Evolutionary conservation across 2,329 filamentous ascomycete genomes (phyloP), one percentile per base, ranked within the genome.

Genomic region (Fusarium duplospermum): DNA sequence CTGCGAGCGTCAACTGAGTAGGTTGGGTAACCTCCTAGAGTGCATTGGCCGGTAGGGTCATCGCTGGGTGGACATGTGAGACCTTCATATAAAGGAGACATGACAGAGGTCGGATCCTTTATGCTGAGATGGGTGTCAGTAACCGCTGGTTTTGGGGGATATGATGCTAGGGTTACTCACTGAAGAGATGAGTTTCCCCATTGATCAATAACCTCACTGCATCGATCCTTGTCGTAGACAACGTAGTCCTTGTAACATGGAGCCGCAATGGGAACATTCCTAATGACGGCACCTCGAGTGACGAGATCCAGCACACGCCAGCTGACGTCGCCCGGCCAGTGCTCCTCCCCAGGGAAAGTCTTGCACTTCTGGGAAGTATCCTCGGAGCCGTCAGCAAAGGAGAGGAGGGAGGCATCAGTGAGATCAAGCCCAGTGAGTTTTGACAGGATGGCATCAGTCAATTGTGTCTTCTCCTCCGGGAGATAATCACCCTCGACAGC

Each of bases 1-100:
- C 79, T 85, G 24, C 78, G 82, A 1, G 79, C 83, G 16, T 84
- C 82, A 24, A 88, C 80, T 0, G 83, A 81, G 62, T 86, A 87
- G 4, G 78, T 73, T 0, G 86, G 84, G 71, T 83, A 84, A 7
- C 82, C 85, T 6, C 86, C 86, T 0, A 84, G 66, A 1, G 79
- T 83, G 70, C 85, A 86, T 1, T 67, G 76, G 0, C 66, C 67
- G 10, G 5, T 22, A 1, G 67, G 45, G 0, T 20, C 67, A 22
- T 80, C 75, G 27, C 72, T 67, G 2, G 81, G 82, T 66, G 79
- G 70, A 31, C 83, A 85, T 16, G 83, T 84, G 6, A 77, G 73
- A 6, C 83, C 83, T 72, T 84, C 76, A 69, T 80, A 85, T 4
- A 86, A 62, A 4, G 84, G 82, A 69, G 79, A 84, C 81, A 84